Evolutionary conservation across 768 basidiomycete genomes (phyloP), one percentile per base, ranked within the genome.

Genomic region (Clavulina sp.): DNA sequence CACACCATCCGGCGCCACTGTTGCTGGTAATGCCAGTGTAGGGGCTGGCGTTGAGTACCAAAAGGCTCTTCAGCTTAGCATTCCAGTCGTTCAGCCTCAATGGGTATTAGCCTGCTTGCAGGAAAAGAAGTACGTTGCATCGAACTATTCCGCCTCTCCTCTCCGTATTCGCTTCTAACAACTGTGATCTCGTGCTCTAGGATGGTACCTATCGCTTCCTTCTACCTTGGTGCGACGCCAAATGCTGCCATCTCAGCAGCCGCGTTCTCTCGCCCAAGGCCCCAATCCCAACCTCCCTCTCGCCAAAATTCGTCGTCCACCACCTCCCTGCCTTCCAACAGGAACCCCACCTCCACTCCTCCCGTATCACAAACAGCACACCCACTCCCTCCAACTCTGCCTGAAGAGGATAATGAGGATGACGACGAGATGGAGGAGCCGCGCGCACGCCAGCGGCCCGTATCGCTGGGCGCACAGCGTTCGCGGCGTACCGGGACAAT

Each of bases 1-100:
- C 6, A 80, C 77, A 0, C 75, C 78, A 0, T 59, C 64, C 6
- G 80, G 76, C 30, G 77, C 77, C 6, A 72, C 69, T 52, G 72
- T 72, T 0, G 69, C 72, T 5, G 77, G 80, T 0, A 73, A 69
- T 51, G 62, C 69, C 1, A 66, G 69, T 7, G 67, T 71, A 16
- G 76, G 77, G 2, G 84, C 88, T 0, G 82, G 82, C 0, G 80
- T 84, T 4, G 86, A 91, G 59, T 97, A 96, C 63, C 89, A 96
- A 61, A 77, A 89, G n/a, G 95, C 93, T 2, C 66, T 92, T 52
- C 88, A 92, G 65, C 71, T 92, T 41, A 91, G 85, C 52, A 87
- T 97, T 53, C 95, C 95, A 0, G 79, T 97, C 48, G 89, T 97
- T 1, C 84, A 89, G 56, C 93, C 93, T 1, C 80, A 84, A 43